These are phyloP conservation scores for Fulvia fulva DNA, from an alignment of 2,329 filamentous ascomycete genomes.

Conservation along the genomic window DNA sequence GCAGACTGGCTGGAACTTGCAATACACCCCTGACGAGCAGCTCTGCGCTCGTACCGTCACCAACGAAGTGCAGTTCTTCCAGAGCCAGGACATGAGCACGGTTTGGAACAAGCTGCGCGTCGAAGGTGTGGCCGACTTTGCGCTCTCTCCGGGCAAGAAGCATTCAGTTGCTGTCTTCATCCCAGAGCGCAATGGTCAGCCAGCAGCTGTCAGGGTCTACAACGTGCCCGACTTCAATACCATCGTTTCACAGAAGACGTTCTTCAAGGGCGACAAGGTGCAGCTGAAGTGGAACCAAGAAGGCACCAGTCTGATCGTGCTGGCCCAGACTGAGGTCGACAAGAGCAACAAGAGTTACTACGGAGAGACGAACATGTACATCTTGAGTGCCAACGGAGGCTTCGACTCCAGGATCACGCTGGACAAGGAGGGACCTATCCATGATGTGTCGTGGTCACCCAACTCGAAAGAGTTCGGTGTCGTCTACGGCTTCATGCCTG, in stretches of 20 bases:
- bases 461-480: constrained; percentile 98
- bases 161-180: constrained; percentile 93
- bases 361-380: constrained; percentile 93
- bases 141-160: constrained; percentile 81
- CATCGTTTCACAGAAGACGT: constrained; percentile 93
- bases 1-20: constrained; percentile 93
- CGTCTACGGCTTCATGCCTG: constrained; percentile 97
- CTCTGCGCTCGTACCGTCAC: constrained; percentile 91
- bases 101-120: constrained; percentile 95
- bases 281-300: constrained; percentile 96
- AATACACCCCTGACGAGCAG: constrained; percentile 90
- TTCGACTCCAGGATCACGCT: constrained; percentile 78
- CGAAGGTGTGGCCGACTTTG: constrained; percentile 86
- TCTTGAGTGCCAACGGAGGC: constrained; percentile 83
- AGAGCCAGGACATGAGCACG: constrained; percentile 76
- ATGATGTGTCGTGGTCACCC: constrained; percentile 97
- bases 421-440: constrained; percentile 97
- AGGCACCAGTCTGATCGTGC: constrained; percentile 85
- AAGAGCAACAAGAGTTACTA: constrained; percentile 99
- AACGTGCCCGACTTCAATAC: constrained; percentile 80
- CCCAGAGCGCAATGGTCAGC: constrained; percentile 89
- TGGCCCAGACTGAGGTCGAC: constrained; percentile 96
- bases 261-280: constrained; percentile 99
- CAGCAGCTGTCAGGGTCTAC: constrained; percentile 89
- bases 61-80: constrained; percentile 97